Conservation (phyloP, 2,329 filamentous ascomycete species). For the Zasmidium cellare region DNA sequence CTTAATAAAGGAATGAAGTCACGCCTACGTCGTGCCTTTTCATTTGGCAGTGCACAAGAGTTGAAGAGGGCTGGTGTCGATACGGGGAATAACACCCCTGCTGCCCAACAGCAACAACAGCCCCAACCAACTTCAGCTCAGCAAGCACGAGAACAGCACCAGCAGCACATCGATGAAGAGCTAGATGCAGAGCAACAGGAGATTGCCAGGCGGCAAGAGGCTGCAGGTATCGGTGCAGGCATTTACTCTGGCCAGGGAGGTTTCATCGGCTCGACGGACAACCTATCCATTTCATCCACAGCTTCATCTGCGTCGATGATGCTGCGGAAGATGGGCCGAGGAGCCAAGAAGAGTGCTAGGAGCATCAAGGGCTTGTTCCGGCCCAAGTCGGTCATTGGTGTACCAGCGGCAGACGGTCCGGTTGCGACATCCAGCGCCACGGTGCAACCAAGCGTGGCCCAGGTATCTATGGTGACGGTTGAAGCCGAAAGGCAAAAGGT, state of each 20-base stretch:
- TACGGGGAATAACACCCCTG: conserved; percentile 46
- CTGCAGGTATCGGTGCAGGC: conserved; percentile 82
- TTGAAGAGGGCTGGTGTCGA: conserved; percentile 73
- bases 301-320: conserved; percentile 88
- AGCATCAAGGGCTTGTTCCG: conserved; percentile 93
- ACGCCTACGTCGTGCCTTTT: conserved; percentile 85
- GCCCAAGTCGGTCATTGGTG: conserved; percentile 85
- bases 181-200: conserved; percentile 82
- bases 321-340: conserved; percentile 97
- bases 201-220: conserved; percentile 91
- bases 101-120: conserved; percentile 17
- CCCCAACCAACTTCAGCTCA: conserved; percentile 15
- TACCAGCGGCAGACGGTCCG: conserved; percentile 68
- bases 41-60: conserved; percentile 93
- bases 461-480: conserved; percentile 92
- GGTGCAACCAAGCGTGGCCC: conserved; percentile 65
- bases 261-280: conserved; percentile 90
- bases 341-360: conserved; percentile 91
- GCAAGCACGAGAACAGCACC: conserved; percentile 30
- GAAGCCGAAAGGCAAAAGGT: conserved; percentile 87
- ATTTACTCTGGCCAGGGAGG: conserved; percentile 88
- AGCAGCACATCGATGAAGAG: conserved; percentile 33
- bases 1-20: conserved; percentile 79
- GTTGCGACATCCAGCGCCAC: conserved; percentile 48
- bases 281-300: conserved; percentile 86